Conservation (phyloP, 768 basidiomycete species). For the Boletus speciosus region DNA sequence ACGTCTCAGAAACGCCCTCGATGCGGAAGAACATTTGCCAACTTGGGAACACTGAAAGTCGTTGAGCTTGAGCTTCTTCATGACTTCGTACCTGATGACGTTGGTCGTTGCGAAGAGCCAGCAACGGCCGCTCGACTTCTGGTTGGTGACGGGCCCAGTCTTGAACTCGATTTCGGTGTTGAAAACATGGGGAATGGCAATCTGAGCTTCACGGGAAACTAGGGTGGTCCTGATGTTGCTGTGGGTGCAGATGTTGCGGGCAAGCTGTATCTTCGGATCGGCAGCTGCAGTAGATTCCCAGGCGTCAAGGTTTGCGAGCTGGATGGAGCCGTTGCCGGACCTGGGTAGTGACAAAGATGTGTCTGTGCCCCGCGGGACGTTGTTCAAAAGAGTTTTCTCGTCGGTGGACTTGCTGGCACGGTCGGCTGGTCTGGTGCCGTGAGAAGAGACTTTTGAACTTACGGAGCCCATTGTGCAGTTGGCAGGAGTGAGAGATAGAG, state of each 20-base stretch:
- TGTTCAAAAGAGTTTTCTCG: conserved; percentile 19
- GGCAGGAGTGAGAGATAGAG: not conserved
- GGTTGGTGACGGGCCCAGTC: conserved; percentile 80
- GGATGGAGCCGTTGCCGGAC: conserved; percentile 61
- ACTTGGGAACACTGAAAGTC: conserved; percentile 93
- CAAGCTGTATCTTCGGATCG: conserved; percentile 63
- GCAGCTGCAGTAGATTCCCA: conserved; percentile 62
- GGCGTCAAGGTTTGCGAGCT: conserved; percentile 51
- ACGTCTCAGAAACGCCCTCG: conserved; percentile 2
- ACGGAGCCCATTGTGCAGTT: conserved; percentile 24
- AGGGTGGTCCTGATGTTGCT: conserved; percentile 62
- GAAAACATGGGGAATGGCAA: conserved; percentile 76
- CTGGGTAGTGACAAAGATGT: conserved; percentile 14
- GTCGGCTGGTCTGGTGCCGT: conserved; percentile 13
- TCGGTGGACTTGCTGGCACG: conserved; percentile 21
- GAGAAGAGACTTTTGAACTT: conserved; percentile 24
- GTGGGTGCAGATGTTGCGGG: conserved; percentile 74
- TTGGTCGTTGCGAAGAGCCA: conserved; percentile 96
- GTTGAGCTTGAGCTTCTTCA: conserved; percentile 79
- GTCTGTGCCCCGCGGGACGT: not conserved
- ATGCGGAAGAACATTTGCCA: conserved; percentile 8
- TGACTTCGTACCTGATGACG: conserved; percentile 76
- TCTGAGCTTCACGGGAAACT: conserved; percentile 55
- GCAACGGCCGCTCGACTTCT: conserved; percentile 86
- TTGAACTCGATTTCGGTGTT: conserved; percentile 78